A percentile compares a stretch with the other conserved stretches of the same genome.
phyloP scores from a whole-genome alignment of 1,139 yeast genomes.

The Suhomyces anneliseae region DNA sequence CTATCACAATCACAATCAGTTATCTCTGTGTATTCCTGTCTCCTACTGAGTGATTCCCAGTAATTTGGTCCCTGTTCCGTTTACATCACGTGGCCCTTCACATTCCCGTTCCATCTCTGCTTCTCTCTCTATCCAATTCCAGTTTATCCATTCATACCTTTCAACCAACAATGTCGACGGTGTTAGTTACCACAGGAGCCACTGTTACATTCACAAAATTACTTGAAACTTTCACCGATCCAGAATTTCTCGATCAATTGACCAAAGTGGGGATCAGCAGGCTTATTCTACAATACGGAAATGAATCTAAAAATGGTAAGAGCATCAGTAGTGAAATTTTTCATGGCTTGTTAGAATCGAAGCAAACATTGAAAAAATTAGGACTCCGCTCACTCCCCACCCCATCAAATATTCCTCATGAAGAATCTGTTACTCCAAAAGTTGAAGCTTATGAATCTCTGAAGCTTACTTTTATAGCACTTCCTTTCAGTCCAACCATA shows the following conservation, averaged over 20 bases:
- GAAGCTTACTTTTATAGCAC: constrained; percentile 25
- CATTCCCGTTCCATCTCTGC: background rate
- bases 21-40: no score
- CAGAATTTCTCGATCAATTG: constrained; percentile 37
- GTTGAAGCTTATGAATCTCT: constrained; percentile 3
- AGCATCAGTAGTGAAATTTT: constrained; percentile 29
- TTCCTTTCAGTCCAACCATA: constrained; percentile 50
- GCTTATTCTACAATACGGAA: constrained; percentile 72
- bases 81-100: background rate
- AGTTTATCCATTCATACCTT: no score
- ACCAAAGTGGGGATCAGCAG: constrained; percentile 32
- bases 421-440: background rate
- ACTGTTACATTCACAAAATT: constrained; percentile 71
- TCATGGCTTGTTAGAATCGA: constrained; percentile 15
- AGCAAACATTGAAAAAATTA: constrained; percentile 12
- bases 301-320: constrained; percentile 32
- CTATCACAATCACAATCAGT: no score
- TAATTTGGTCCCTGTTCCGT: no score
- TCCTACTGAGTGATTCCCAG: no score
- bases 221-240: constrained; percentile 40
- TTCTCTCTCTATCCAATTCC: background rate
- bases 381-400: constrained; percentile 6
- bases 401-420: background rate
- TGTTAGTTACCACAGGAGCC: constrained; percentile 79
- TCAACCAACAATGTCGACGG: constrained; percentile 15